These are phyloP conservation scores for Blastobotrys niveus DNA, from an alignment of 1,139 yeast genomes.

Conservation along the genomic window DNA sequence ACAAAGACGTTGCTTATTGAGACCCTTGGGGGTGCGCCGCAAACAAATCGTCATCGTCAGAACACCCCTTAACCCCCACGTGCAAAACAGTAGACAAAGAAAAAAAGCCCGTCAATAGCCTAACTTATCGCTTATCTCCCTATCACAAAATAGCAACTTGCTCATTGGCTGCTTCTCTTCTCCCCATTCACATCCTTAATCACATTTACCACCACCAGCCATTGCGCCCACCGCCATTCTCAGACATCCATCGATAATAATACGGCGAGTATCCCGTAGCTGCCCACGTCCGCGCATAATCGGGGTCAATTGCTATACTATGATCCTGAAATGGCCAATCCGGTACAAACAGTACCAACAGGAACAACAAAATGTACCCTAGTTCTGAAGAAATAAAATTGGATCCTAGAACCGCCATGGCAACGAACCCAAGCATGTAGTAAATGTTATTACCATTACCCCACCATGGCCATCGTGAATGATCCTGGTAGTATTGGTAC, in stretches of 20 bases:
- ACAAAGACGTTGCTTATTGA: neutral
- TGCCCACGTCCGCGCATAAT: neutral
- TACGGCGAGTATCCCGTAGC: neutral
- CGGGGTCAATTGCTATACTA: neutral
- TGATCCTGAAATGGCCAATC: slow-evolving; percentile 4
- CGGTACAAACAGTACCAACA: slow-evolving; percentile 5
- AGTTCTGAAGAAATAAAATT: slow-evolving; percentile 1
- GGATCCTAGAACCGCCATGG: neutral
- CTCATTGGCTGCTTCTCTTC: neutral
- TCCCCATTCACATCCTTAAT: neutral
- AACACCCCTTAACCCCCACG: neutral
- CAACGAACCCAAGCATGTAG: neutral
- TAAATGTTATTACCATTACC: no score
- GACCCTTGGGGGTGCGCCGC: no score
- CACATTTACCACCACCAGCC: neutral
- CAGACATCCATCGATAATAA: no score
- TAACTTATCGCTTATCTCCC: neutral
- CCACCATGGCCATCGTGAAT: slow-evolving; percentile 1
- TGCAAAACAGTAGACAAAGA: neutral
- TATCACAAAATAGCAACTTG: neutral
- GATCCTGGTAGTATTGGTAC: neutral
- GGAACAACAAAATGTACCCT: slow-evolving; percentile 1
- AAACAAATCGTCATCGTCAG: no score
- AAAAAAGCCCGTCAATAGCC: neutral
- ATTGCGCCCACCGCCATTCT: no score